These are phyloP conservation scores for Globisporangium ultimum DNA, from an alignment of 352 stramenopile genomes.

Conservation along the genomic window DNA sequence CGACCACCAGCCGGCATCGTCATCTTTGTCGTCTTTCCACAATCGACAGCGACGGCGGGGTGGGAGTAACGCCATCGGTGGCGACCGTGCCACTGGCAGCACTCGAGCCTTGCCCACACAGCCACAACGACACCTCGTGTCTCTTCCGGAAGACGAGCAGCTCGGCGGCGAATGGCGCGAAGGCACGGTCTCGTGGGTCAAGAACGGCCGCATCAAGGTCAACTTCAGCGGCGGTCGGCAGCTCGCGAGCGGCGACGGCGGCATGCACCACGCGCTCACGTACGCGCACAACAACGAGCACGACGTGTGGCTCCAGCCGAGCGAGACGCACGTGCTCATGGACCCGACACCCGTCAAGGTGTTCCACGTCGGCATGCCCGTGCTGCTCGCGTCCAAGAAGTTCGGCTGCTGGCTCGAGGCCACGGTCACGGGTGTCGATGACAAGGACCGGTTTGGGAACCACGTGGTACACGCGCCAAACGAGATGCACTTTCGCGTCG, in stretches of 20 bases:
- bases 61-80: neutral
- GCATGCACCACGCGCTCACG: neutral
- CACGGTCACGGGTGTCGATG: conserved; percentile 35
- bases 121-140: no score
- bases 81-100: neutral
- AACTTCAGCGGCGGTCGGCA: conserved; percentile 46
- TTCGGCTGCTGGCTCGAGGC: conserved; percentile 52
- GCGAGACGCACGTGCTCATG: conserved; percentile 43
- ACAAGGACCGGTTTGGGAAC: conserved; percentile 37
- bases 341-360: conserved; percentile 43
- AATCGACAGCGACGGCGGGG: conserved; percentile 1
- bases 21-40: neutral
- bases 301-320: conserved; percentile 43
- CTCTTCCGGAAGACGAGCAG: neutral
- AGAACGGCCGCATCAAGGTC: conserved; percentile 53
- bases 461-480: conserved; percentile 31
- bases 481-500: conserved; percentile 50
- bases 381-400: conserved; percentile 46
- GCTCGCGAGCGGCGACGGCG: conserved; percentile 15
- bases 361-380: conserved; percentile 44
- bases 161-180: conserved; percentile 44
- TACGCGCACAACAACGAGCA: conserved; percentile 9
- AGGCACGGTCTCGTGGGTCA: conserved; percentile 55
- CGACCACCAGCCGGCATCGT: neutral
- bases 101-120: no score